Evolutionary conservation across 2,329 filamentous ascomycete species (phyloP).

Genomic region (Daldinia sp.): DNA sequence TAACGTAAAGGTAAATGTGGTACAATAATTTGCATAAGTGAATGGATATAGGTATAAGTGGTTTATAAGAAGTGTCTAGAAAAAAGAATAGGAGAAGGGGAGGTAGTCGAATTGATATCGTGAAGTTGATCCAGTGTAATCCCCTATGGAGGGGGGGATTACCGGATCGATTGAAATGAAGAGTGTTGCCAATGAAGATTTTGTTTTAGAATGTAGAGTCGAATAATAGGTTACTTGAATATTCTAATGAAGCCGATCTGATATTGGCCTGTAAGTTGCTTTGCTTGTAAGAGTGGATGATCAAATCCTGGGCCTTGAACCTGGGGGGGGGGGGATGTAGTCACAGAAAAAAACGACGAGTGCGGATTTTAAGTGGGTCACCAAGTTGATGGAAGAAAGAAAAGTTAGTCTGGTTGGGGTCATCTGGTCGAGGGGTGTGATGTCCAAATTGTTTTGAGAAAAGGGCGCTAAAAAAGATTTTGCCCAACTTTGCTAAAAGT

Average conservation of each 20-base stretch:
- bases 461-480: conserved; percentile 21
- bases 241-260: neutral
- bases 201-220: conserved; percentile 2
- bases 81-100: neutral
- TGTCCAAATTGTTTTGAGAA: conserved; percentile 4
- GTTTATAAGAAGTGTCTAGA: conserved; percentile 5
- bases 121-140: conserved; percentile 19
- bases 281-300: conserved; percentile 12
- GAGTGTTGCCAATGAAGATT: neutral
- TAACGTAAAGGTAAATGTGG: conserved; percentile 8
- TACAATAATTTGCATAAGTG: conserved; percentile 22
- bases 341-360: conserved; percentile 33
- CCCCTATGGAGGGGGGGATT: conserved; percentile 28
- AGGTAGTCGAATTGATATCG: conserved; percentile 9
- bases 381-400: conserved; percentile 14
- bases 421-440: conserved; percentile 30
- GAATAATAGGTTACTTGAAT: conserved; percentile 1
- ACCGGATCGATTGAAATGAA: conserved; percentile 9
- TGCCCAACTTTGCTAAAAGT: conserved; percentile 17
- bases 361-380: conserved; percentile 22
- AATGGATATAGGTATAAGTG: conserved; percentile 12
- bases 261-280: conserved; percentile 5
- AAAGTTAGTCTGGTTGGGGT: conserved; percentile 8
- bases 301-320: conserved; percentile 1
- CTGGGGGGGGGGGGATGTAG: conserved; percentile 37